Percentiles rank a stretch among this genome's conserved stretches.
Evolutionary conservation across 2,329 filamentous ascomycete genomes (phyloP).

Genomic region (Aspergillus novofumigatus): DNA sequence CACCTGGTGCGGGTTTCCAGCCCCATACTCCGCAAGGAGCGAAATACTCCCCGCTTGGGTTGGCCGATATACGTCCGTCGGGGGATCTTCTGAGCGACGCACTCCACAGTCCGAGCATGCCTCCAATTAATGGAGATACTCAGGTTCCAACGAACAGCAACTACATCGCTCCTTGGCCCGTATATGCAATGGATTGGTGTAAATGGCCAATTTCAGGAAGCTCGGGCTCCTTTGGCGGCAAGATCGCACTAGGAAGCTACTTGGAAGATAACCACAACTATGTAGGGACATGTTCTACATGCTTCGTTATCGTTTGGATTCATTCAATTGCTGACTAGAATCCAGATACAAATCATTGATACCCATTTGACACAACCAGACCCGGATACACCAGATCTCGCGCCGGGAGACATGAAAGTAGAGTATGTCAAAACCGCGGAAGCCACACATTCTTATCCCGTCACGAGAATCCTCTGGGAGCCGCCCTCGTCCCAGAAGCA

Average conservation of each 20-base stretch:
- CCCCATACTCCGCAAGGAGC: constrained; percentile 54
- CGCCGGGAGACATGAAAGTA: constrained; percentile 60
- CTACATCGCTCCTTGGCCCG: constrained; percentile 88
- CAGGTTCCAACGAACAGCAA: constrained; percentile 73
- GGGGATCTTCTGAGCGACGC: constrained; percentile 76
- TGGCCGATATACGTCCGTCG: constrained; percentile 85
- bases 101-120: constrained; percentile 54
- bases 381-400: constrained; percentile 65
- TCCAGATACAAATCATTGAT: constrained; percentile 93
- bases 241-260: constrained; percentile 93
- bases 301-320: background rate
- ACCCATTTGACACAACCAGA: constrained; percentile 70
- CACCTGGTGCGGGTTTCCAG: constrained; percentile 40
- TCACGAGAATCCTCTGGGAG: constrained; percentile 93
- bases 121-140: constrained; percentile 63
- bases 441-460: constrained; percentile 95
- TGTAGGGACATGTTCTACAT: constrained; percentile 50
- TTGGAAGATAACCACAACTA: constrained; percentile 98
- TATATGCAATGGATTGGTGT: constrained; percentile 98
- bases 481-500: constrained; percentile 92
- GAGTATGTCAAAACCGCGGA: constrained; percentile 94
- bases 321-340: constrained; percentile 15
- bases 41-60: constrained; percentile 81
- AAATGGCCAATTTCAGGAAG: constrained; percentile 80
- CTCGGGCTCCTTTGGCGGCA: constrained; percentile 66